Evolutionary conservation across 2,329 filamentous ascomycete genomes (phyloP), one percentile per base, ranked within the genome.

Genomic region (Pyricularia grisea): DNA sequence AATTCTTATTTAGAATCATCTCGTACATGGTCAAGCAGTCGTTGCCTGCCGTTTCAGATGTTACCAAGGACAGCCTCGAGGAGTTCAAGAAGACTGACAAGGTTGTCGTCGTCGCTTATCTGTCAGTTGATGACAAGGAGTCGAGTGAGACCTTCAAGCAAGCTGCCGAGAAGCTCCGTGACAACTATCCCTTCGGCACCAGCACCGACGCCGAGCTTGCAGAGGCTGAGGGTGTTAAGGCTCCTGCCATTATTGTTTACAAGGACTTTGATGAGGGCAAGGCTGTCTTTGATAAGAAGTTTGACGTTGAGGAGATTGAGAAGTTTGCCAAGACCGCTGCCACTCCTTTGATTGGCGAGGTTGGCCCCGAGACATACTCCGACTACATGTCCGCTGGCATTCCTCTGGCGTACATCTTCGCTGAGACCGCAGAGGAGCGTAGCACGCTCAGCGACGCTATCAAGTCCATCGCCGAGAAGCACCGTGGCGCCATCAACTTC

Each of bases 1-100:
- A 25, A 28, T 31, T 31, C 58, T 33, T 17, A 6, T 61, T 3
- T 70, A 88, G 85, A 72, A 90, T 90, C 78, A 85, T 86, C 66
- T 90, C 89, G 30, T 98, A 97, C 86, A 99, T 99, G 95, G 91
- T 93, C 80, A 99, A 98, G 88, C 95, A 98, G 84, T 92, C 92
- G 30, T 88, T 99, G 71, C 95, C 95, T 68, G 92, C 95, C 73
- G 94, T 99, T 73, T 97, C 95, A 6, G 77, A 87, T 72, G 86
- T 99, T 70, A 90, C 87, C 75, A 89, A 91, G 80, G 92, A 94
- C 73, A 93, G 90, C 70, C 84, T 97, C 69, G 92, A 94, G 78
- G 94, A 97, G 76, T 97, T 99, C 90, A 98, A 98, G 90, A 94
- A 90, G 71, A 89, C 94, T 78, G 95, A 99, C 84, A 97, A 97